phyloP scores from a whole-genome alignment of 176 grass and related monocot genomes.

The Carex pumila region DNA sequence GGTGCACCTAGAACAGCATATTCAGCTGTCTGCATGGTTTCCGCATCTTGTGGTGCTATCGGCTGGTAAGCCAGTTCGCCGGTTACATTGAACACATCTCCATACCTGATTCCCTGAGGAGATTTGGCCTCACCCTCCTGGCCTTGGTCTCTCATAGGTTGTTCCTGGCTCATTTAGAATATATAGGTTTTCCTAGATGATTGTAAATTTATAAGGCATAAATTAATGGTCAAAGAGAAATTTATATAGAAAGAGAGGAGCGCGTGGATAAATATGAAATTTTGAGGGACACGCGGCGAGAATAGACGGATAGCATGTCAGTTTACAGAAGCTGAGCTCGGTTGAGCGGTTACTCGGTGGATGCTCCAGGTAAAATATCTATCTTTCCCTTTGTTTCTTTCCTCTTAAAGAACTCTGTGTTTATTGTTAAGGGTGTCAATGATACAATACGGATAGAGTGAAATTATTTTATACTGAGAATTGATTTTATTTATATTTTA shows the following conservation, averaged over 20 bases:
- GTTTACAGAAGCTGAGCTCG: not conserved
- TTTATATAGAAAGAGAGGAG: not conserved
- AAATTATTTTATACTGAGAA: no score
- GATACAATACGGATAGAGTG: no score
- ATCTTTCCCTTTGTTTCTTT: not conserved
- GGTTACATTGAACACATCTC: slow-evolving; percentile 46
- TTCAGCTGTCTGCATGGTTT: slow-evolving; percentile 57
- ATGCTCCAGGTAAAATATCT: not conserved
- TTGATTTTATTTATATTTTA: no score
- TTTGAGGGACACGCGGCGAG: not conserved
- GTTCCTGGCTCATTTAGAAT: slow-evolving; percentile 55
- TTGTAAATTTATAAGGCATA: not conserved
- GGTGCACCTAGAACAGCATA: slow-evolving; percentile 28
- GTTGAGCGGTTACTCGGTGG: not conserved
- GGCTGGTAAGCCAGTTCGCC: slow-evolving; percentile 30
- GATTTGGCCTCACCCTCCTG: not conserved
- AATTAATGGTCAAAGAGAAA: not conserved
- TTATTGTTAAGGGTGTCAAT: no score
- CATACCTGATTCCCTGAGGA: slow-evolving; percentile 32
- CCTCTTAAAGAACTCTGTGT: not conserved
- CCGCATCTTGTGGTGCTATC: slow-evolving; percentile 48
- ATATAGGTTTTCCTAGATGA: not conserved
- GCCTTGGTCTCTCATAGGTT: slow-evolving; percentile 25
- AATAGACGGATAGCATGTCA: not conserved
- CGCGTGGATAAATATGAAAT: not conserved